phyloP scores from a whole-genome alignment of 352 stramenopile species.

The Phytopythium montanum region DNA sequence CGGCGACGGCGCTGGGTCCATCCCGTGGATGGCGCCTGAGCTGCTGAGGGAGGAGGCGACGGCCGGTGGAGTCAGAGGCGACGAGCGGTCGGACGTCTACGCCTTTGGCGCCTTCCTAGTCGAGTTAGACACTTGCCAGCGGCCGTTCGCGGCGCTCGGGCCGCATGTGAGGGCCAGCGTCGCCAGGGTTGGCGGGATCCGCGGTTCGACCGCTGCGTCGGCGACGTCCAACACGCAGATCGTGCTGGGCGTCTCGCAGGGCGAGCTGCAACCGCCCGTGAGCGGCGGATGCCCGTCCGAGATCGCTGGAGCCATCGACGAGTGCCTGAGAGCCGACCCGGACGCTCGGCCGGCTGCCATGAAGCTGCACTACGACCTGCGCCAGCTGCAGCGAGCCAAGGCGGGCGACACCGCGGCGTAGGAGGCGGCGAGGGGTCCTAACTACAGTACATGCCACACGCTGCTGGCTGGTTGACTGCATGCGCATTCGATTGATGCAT shows the following conservation, averaged over 20 bases:
- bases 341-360: slow-evolving; percentile 47
- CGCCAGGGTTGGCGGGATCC: not conserved
- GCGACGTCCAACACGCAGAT: slow-evolving; percentile 4
- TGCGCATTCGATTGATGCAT: too few relatives aligned
- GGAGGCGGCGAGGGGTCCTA: too few relatives aligned
- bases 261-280: slow-evolving; percentile 32
- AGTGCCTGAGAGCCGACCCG: slow-evolving; percentile 49
- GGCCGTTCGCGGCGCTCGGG: slow-evolving; percentile 7
- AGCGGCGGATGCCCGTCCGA: slow-evolving; percentile 39
- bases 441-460: too few relatives aligned
- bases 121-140: slow-evolving; percentile 25
- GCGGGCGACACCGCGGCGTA: not conserved
- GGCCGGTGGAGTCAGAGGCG: not conserved
- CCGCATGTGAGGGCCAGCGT: not conserved
- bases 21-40: slow-evolving; percentile 37
- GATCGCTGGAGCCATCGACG: slow-evolving; percentile 44
- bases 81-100: slow-evolving; percentile 35
- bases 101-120: slow-evolving; percentile 35
- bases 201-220: not conserved
- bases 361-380: slow-evolving; percentile 45
- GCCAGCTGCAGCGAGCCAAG: slow-evolving; percentile 8
- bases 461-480: too few relatives aligned
- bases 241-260: slow-evolving; percentile 7
- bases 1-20: slow-evolving; percentile 29
- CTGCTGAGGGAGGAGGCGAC: slow-evolving; percentile 19